A percentile compares a stretch with the other conserved stretches of the same genome.
phyloP scores from a whole-genome alignment of 1,284 basidiomycete species.

The Naganishia cerealis region DNA sequence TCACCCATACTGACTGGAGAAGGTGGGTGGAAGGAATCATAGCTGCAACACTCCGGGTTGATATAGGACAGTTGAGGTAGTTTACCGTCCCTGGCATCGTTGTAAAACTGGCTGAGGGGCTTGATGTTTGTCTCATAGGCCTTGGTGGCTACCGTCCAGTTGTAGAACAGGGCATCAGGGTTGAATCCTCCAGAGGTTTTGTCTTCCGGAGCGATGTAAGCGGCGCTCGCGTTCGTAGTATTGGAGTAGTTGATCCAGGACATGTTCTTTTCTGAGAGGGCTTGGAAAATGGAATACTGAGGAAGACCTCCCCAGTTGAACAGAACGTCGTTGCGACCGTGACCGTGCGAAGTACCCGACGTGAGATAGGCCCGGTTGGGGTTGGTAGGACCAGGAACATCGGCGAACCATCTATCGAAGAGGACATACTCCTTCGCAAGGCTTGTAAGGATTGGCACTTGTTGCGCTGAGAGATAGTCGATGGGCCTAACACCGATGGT shows the following conservation, averaged over 20 bases:
- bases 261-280: slow-evolving; percentile 16
- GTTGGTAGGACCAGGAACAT: slow-evolving; percentile 21
- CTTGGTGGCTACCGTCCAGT: slow-evolving; percentile 21
- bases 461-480: slow-evolving; percentile 13
- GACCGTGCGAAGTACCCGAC: slow-evolving; percentile 18
- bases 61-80: slow-evolving; percentile 21
- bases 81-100: slow-evolving; percentile 18
- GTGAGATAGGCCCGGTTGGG: slow-evolving; percentile 21
- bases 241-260: slow-evolving; percentile 21
- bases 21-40: slow-evolving; percentile 21
- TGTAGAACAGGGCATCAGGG: slow-evolving; percentile 20
- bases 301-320: slow-evolving; percentile 23
- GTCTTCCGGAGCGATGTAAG: slow-evolving; percentile 15
- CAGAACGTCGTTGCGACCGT: slow-evolving; percentile 11
- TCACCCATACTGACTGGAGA: slow-evolving; percentile 25
- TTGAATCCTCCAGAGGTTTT: slow-evolving; percentile 24
- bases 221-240: slow-evolving; percentile 19
- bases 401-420: slow-evolving; percentile 25
- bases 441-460: slow-evolving; percentile 6
- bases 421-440: slow-evolving; percentile 17
- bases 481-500: slow-evolving; percentile 12
- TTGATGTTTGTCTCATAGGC: slow-evolving; percentile 20
- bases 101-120: slow-evolving; percentile 19
- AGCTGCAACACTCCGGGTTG: slow-evolving; percentile 23
- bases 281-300: slow-evolving; percentile 19